Conservation (phyloP, 2,329 filamentous ascomycete species). For the Samsoniella hepiali region DNA sequence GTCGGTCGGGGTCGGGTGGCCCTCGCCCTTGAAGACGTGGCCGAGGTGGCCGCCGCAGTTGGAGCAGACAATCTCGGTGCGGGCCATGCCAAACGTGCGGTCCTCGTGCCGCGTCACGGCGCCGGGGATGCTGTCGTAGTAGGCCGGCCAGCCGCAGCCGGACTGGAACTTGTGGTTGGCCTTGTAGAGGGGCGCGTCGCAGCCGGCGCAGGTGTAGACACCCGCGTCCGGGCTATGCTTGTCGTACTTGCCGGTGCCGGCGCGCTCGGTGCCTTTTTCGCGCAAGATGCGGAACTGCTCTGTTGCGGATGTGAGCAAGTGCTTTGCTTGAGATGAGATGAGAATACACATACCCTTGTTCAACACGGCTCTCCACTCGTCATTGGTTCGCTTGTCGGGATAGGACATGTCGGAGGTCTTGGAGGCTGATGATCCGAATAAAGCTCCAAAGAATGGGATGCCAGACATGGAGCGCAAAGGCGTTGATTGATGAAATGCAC, state of each 20-base stretch:
- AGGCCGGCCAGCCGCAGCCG: slow-evolving; percentile 96
- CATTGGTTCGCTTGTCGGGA: slow-evolving; percentile 74
- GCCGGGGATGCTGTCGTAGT: slow-evolving; percentile 91
- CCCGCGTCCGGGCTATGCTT: slow-evolving; percentile 75
- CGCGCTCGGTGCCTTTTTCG: slow-evolving; percentile 83
- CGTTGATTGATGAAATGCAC: slow-evolving; percentile 25
- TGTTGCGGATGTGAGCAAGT: slow-evolving; percentile 35
- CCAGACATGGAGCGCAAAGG: slow-evolving; percentile 62
- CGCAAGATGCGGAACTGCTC: slow-evolving; percentile 95
- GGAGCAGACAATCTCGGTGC: slow-evolving; percentile 90
- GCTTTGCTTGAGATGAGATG: not conserved
- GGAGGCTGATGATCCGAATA: slow-evolving; percentile 65
- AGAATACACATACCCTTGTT: slow-evolving; percentile 45
- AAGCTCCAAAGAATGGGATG: slow-evolving; percentile 72
- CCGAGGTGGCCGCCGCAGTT: slow-evolving; percentile 93
- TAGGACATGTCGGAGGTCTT: slow-evolving; percentile 62
- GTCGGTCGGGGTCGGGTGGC: slow-evolving; percentile 79
- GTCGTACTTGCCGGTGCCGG: slow-evolving; percentile 79
- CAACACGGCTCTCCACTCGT: slow-evolving; percentile 87
- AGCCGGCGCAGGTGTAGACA: slow-evolving; percentile 84
- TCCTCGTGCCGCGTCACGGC: slow-evolving; percentile 84
- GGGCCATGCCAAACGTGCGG: slow-evolving; percentile 70
- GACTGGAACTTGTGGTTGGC: slow-evolving; percentile 94
- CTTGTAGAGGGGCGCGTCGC: slow-evolving; percentile 84
- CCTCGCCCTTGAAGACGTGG: slow-evolving; percentile 93